Base-by-base conservation (phyloP, 495 filamentous ascomycete species). In the Lasiosphaeria hispida region DNA sequence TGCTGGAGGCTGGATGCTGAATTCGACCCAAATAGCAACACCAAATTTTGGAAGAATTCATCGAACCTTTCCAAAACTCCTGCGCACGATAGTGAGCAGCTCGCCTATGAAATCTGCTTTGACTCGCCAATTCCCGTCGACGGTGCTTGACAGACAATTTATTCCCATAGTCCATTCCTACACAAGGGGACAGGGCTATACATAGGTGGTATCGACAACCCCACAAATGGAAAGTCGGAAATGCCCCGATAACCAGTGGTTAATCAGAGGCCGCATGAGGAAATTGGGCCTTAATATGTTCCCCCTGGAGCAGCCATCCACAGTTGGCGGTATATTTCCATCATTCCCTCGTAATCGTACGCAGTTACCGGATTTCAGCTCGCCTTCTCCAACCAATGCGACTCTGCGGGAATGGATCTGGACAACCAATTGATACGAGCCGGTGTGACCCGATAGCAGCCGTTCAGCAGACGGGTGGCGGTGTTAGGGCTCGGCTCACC, bases 1-100 rank as follows among this genome's bases (percentile, higher is more conserved):
- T n/a, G n/a, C n/a, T n/a, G n/a, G n/a, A n/a, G 2, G 23, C 23
- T 5, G 5, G 5, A 30, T 30, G 23, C 23, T 30, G 23, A 30
- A 2, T 30, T 30, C 23, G 23, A 17, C 43, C 43, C 15, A n/a
- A 14, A 36, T 10, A 49, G 13, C 8, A 14, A 14, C n/a, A 40
- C 15, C 49, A 52, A 52, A 52, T 52, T 13, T 52, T 52, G 49
- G 49, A 52, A 52, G 40, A 52, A 52, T 52, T 3, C 47, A 49
- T 10, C 33, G 39, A 52, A 11, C 33, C 23, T 30, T 5, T 30
- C 5, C 23, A 30, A 5, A 30, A 30, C 5, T 2, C 23, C 23
- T 5, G 23, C 23, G 23, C 23, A 5, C 23, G 23, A 30, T 30
- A 30, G 23, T 30, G 23, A 30, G 23, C 23, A 5, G 23, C 23